Evolutionary conservation across 176 grass and related monocot genomes (phyloP), one percentile per base, ranked within the genome.

Genomic region (Zoysia pacifica): DNA sequence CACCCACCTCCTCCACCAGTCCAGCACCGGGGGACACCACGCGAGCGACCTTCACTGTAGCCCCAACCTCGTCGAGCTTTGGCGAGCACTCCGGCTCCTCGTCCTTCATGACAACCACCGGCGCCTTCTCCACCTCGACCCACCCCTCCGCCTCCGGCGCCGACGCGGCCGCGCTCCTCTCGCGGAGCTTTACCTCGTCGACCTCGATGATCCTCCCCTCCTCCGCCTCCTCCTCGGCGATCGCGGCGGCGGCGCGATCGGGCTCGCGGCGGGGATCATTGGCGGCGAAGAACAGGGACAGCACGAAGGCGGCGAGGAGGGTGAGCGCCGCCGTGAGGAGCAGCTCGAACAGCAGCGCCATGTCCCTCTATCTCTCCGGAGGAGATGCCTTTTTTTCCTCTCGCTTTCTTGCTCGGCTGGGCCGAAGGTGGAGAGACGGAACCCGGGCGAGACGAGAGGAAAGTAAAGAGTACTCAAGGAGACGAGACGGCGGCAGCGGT

Each of bases 331-430:
- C 93, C 45, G 89, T 92, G 84, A 94, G 76, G 55, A 94, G 73
- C 68, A 94, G 89, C 86, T 94, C 89, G 86, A 65, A 82, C 41
- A 94, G 48, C 16, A 92, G 80, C 51, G 86, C 86, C 93, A 94
- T 94, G 81, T 84, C 50, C 28, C 48, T 58, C 55, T 58, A 14
- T 55, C 53, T 59, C 7, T 60, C n/a, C n/a, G 56, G 56, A 7
- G 16, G 82, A 59, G 40, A 42, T 43, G 37, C 48, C 50, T 15
- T 69, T 53, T 74, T 68, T 20, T 19, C 15, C 11, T 62, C 62
- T 78, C 20, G 72, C 77, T 83, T 80, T 72, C 62, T 69, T 65
- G 82, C 63, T 77, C 46, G 7, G 73, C 78, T 87, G 81, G 51
- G 81, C 82, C 58, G 83, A 65, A 74, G 56, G 49, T 67, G 69